A percentile compares a stretch with the other conserved stretches of the same genome.
Conservation (phyloP, 257 asterid genomes). For the Solanum stenotomum region DNA sequence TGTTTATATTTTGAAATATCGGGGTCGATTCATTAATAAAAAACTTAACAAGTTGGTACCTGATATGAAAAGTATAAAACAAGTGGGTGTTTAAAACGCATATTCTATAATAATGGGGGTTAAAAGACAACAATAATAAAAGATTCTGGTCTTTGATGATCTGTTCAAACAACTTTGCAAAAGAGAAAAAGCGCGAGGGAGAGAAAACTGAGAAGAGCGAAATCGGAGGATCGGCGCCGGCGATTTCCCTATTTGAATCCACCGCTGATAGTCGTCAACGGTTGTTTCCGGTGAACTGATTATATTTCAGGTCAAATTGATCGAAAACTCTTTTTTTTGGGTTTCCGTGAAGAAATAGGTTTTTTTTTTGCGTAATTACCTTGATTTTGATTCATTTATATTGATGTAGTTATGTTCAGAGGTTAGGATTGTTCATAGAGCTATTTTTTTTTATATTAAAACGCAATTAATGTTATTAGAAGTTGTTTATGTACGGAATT, state of each 20-base stretch:
- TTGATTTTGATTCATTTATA: neutral
- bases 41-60: neutral
- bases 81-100: neutral
- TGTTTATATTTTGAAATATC: neutral
- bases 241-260: neutral
- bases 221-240: neutral
- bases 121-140: neutral
- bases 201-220: neutral
- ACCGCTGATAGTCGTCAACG: neutral
- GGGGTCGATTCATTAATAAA: neutral
- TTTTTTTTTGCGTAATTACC: neutral
- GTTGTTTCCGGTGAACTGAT: neutral
- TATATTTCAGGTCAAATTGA: neutral
- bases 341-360: neutral
- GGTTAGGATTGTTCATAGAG: neutral
- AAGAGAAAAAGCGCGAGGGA: neutral
- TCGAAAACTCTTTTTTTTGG: neutral
- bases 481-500: neutral
- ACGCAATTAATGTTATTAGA: neutral
- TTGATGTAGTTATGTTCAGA: neutral
- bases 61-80: neutral
- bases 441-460: neutral
- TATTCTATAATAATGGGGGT: neutral
- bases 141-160: neutral
- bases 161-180: neutral